A percentile compares a stretch with the other conserved stretches of the same genome.
Conservation (phyloP, 331 rosid genomes). For the Pyrus hybrid region DNA sequence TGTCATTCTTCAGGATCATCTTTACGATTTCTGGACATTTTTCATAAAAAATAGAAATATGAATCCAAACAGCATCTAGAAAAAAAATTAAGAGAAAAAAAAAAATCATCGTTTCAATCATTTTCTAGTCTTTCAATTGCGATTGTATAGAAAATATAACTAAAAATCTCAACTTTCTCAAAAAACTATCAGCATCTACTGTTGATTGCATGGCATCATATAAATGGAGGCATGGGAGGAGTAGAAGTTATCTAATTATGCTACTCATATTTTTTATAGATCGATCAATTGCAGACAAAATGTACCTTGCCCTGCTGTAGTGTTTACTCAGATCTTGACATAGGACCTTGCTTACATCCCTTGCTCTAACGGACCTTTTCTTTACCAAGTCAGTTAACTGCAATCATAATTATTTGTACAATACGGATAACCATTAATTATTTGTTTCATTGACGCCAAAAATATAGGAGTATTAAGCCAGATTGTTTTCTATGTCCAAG, state of each 20-base stretch:
- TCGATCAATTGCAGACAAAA: not conserved
- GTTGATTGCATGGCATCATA: not conserved
- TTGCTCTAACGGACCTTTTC: slow-evolving; percentile 64
- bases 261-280: not conserved
- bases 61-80: no score
- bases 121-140: no score
- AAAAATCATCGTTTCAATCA: no score
- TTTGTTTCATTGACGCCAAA: not conserved
- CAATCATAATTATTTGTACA: slow-evolving; percentile 14
- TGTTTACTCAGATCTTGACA: slow-evolving; percentile 85
- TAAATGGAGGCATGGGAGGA: not conserved
- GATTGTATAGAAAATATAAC: no score
- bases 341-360: slow-evolving; percentile 78
- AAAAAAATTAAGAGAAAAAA: no score
- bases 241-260: not conserved
- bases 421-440: slow-evolving; percentile 7
- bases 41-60: no score
- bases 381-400: slow-evolving; percentile 76
- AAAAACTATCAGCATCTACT: not conserved
- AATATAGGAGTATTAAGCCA: slow-evolving; percentile 17
- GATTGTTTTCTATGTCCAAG: slow-evolving; percentile 88
- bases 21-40: no score
- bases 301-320: slow-evolving; percentile 60
- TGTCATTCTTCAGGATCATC: no score
- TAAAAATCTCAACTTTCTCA: no score